Evolutionary conservation across 73 alveolate genomes (phyloP), one percentile per base, ranked within the genome.

Genomic region (Durusdinium trenchii): DNA sequence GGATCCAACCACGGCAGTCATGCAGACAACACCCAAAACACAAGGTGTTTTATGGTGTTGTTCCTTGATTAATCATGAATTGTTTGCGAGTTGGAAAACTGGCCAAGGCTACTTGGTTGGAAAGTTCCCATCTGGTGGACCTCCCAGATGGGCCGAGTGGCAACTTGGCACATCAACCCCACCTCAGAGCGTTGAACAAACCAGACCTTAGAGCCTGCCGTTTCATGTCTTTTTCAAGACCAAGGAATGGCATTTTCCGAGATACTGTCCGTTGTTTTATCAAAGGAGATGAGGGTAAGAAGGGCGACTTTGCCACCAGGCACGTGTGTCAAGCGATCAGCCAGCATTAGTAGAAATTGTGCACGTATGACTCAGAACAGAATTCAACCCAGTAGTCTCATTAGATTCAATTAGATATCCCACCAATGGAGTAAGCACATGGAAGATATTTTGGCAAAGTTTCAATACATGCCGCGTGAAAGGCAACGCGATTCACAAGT

Each of bases 111-210:
- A 94, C 93, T 52, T 94, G 30, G 99, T 94, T 30, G 99, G 99
- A 54, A 73, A 76, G 52, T 94, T 94, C 67, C 99, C 99, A 23
- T 94, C 99, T 40, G 99, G 99, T 52, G 99, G 99, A 28, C 99
- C 99, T 20, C 99, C 99, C 3, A 38, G 99, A 94, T 94, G 99
- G 99, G 99, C 93, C 1, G 99, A 94, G 93, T 94, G 99, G 96
- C 61, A 1, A 51, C 96, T 89, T 52, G 79, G 96, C 16, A 43
- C 64, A 78, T 46, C n/a, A n/a, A 57, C 23, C 69, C 23, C 23
- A 57, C 32, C 12, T 23, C 73, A 1, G 30, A 60, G 18, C n/a
- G 73, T 60, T 32, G n/a, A 23, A 60, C 7, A 23, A 23, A 60
- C n/a, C 73, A 60, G 73, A 2, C 30, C 73, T 32, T 32, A 60